phyloP scores from a whole-genome alignment of 306 rosid species.

The Cucurbita argyrosperma region DNA sequence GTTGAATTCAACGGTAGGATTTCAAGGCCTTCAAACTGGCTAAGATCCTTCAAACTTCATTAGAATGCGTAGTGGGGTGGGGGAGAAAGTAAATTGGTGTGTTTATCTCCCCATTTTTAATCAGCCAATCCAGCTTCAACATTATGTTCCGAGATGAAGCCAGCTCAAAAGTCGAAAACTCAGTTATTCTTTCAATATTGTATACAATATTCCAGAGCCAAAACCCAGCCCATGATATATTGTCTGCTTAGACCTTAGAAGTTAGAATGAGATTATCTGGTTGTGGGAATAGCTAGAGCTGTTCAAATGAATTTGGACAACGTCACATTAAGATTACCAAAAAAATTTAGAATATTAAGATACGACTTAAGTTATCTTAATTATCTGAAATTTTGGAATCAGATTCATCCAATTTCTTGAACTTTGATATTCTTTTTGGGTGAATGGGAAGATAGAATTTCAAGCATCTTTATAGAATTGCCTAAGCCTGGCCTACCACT shows the following conservation, averaged over 20 bases:
- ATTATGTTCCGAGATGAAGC: background rate
- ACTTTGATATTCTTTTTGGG: background rate
- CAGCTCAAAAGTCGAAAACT: conserved; percentile 1
- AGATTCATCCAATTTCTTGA: background rate
- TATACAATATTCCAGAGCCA: background rate
- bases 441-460: background rate
- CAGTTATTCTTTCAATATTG: background rate
- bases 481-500: conserved; percentile 1
- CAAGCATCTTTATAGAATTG: background rate
- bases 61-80: conserved; percentile 1
- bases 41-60: background rate
- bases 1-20: background rate
- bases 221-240: background rate
- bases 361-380: background rate
- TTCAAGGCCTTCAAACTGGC: background rate
- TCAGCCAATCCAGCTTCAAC: background rate
- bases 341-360: background rate
- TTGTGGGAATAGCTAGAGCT: background rate
- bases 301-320: background rate
- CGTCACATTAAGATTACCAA: background rate
- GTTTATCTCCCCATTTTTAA: background rate
- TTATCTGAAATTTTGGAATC: background rate
- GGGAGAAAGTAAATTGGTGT: background rate
- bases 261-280: background rate
- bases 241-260: background rate